Percentiles rank a stretch among this genome's conserved stretches.
Evolutionary conservation across 139 green algal genomes (phyloP).

Genomic region (Tetratostichococcus sp.): DNA sequence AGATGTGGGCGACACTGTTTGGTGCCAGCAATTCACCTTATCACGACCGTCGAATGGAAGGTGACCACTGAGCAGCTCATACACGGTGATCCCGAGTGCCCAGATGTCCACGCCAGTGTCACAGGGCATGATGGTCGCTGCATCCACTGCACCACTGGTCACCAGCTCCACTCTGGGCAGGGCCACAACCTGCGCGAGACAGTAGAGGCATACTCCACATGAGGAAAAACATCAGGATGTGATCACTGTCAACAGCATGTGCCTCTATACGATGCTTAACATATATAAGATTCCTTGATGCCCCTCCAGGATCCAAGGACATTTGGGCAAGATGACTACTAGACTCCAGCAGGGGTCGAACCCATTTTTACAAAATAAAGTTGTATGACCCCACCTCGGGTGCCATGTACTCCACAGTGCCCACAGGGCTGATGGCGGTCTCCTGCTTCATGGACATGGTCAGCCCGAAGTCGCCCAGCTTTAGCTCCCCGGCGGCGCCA

Average conservation of each 20-base stretch:
- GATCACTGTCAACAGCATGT: too few species aligned
- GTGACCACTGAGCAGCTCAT: slow-evolving; percentile 62
- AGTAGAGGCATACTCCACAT: too few species aligned
- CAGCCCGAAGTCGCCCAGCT: slow-evolving; percentile 70
- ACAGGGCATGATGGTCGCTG: slow-evolving; percentile 40
- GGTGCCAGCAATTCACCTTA: slow-evolving; percentile 32
- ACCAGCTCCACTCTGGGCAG: slow-evolving; percentile 59
- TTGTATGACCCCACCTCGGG: slow-evolving; percentile 70
- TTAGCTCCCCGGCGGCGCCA: slow-evolving; percentile 27
- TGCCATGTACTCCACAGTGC: slow-evolving; percentile 80
- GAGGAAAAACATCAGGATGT: too few species aligned
- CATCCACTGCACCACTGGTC: slow-evolving; percentile 30
- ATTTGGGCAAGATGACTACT: too few species aligned
- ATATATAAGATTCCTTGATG: neutral
- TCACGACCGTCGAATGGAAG: slow-evolving; percentile 56
- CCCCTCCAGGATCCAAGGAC: too few species aligned
- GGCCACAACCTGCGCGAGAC: slow-evolving; percentile 31
- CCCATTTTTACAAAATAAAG: too few species aligned
- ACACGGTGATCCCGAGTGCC: slow-evolving; percentile 69
- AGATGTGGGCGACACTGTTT: too few species aligned
- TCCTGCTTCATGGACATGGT: slow-evolving; percentile 64
- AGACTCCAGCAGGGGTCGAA: too few species aligned
- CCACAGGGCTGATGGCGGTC: slow-evolving; percentile 62
- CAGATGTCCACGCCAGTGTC: slow-evolving; percentile 72
- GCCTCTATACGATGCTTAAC: too few species aligned